phyloP scores from a whole-genome alignment of 176 grass and related monocot genomes.

The Aegilops bicornis region DNA sequence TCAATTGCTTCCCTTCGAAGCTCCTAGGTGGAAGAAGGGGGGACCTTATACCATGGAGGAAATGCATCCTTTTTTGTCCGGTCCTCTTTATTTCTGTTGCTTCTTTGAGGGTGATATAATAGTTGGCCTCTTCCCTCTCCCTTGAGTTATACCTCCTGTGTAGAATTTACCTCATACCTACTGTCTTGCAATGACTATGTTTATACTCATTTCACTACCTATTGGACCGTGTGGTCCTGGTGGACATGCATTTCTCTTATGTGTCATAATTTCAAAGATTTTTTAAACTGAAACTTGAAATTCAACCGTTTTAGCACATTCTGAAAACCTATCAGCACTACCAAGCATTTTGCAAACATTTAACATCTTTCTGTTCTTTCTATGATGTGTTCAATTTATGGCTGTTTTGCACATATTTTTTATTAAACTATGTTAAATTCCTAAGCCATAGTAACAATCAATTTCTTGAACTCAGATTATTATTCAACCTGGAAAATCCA shows the following conservation, averaged over 20 bases:
- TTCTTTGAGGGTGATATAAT: neutral
- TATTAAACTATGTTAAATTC: too few relatives aligned
- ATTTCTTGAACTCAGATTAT: too few relatives aligned
- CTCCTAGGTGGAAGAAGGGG: neutral
- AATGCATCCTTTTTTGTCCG: slow-evolving; percentile 18
- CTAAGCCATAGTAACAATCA: too few relatives aligned
- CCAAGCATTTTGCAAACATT: too few relatives aligned
- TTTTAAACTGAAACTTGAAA: neutral
- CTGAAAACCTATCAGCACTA: too few relatives aligned
- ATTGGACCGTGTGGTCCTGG: neutral
- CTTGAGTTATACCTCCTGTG: neutral
- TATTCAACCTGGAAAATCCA: too few relatives aligned
- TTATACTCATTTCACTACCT: slow-evolving; percentile 11
- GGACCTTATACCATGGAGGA: slow-evolving; percentile 1
- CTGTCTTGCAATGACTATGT: neutral
- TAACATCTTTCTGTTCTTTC: too few relatives aligned
- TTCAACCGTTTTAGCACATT: too few relatives aligned
- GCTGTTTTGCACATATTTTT: too few relatives aligned
- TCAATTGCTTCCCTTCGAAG: neutral
- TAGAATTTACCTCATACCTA: slow-evolving; percentile 18
- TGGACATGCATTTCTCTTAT: neutral
- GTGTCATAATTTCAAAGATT: slow-evolving; percentile 1
- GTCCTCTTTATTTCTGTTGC: slow-evolving; percentile 6
- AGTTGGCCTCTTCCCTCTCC: neutral
- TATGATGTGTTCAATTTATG: too few relatives aligned